Percentiles rank a stretch among this genome's conserved stretches.
phyloP scores from a whole-genome alignment of 257 asterid genomes.

The Solanum neorickii region DNA sequence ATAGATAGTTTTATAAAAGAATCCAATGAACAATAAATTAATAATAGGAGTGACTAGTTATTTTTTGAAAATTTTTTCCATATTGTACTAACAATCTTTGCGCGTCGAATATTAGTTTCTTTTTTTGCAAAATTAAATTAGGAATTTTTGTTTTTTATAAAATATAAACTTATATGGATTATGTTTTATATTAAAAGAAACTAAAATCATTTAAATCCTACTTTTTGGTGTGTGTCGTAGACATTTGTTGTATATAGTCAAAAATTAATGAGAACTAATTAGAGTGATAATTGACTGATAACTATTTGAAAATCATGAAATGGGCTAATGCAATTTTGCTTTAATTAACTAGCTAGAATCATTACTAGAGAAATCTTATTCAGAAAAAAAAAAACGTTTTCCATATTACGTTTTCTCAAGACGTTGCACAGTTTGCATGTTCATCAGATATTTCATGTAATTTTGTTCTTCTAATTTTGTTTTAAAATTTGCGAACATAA shows the following conservation, averaged over 20 bases:
- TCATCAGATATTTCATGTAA: not conserved
- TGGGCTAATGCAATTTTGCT: not conserved
- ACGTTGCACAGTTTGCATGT: not conserved
- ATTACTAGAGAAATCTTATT: not conserved
- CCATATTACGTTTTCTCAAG: not conserved
- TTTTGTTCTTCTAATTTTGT: not conserved
- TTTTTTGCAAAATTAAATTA: not conserved
- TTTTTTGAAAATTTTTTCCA: not conserved
- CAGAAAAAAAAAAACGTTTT: not conserved
- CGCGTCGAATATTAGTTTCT: fast-evolving
- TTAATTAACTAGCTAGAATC: not conserved
- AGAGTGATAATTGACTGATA: not conserved
- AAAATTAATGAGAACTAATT: not conserved
- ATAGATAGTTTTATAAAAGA: not conserved
- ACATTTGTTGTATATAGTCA: not conserved
- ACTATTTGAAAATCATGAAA: not conserved
- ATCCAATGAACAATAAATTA: not conserved
- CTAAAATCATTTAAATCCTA: not conserved
- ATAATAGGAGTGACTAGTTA: not conserved
- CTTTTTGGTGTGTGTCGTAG: not conserved
- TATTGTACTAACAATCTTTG: not conserved
- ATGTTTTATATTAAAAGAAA: too few species aligned
- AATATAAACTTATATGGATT: too few species aligned
- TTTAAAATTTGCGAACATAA: not conserved
- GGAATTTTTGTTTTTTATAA: too few species aligned